Base-by-base conservation (phyloP, 352 stramenopile genomes). In the Phytophthora macrochlamydospora region DNA sequence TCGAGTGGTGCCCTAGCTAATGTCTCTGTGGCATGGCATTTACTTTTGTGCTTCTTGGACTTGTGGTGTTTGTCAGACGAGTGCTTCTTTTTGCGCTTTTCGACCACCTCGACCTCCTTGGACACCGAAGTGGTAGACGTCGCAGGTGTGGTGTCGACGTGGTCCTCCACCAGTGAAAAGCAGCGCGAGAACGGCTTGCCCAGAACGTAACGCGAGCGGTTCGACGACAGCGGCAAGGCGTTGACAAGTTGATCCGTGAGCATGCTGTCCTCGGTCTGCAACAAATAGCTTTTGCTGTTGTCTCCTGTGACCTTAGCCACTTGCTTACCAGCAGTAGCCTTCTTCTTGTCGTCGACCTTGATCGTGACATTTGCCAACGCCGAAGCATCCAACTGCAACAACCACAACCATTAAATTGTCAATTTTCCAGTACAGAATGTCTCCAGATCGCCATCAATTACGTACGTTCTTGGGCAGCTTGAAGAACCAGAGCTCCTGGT, bases 401-500 rank as follows among this genome's bases (percentile, higher is more conserved):
- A 73, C 13, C 11, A 65, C 1, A 57, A 28, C 11, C 52, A 30
- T 63, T 38, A 44, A 43, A 58, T 9, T 37, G 38, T 67, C 46
- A 75, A 69, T 43, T n/a, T 64, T 35, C 28, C 35, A 14, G 32
- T 2, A 6, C 2, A 24, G 28, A 12, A 12, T 31, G 31, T 30
- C 29, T 7, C 3, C 37, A 38, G n/a, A 31, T 35, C 35, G 30
- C 33, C 2, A 3, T 12, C 11, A 4, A 56, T 42, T 1, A 88
- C 85, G 51, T 77, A 93, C 85, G 55, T 90, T 67, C 68, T 92
- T 94, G 38, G 85, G 85, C 28, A 94, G 79, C 69, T 91, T 92
- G 59, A 94, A 92, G 57, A 94, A 89, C 85, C 85, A 94, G n/a
- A 94, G 78, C 62, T 94, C 85, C 67, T 92, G 86, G 59, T 91